Base-by-base conservation (phyloP, 2,329 filamentous ascomycete species). In the Alternaria brassicicola region DNA sequence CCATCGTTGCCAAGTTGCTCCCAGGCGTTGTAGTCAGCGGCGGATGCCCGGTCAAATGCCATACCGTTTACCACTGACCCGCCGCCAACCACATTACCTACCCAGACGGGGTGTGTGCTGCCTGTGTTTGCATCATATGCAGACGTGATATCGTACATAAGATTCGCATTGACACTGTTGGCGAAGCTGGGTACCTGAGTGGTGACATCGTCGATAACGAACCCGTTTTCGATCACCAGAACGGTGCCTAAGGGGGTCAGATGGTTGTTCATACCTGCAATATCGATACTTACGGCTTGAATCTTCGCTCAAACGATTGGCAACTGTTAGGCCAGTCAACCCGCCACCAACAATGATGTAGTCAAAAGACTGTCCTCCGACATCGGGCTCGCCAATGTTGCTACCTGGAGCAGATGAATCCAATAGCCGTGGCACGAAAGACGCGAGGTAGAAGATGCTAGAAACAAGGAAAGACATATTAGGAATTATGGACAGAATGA, bases 1-100 rank as follows among this genome's bases (percentile, higher is more conserved):
- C 85, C 86, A 1, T 63, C 55, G 63, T 88, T 88, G 0, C 86
- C 86, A 9, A 89, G 72, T 28, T 78, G 72, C 45, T 81, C 82
- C 86, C 86, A 89, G 0, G 79, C 80, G 70, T 88, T 82, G 45
- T 79, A 79, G 56, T 78, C 77, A 6, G 62, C 71, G 17, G 68
- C 65, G 31, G 69, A 65, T 12, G 69, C 78, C 6, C 78, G 72
- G 51, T 76, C 75, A 55, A 76, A 78, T 6, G 72, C 64, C 75
- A 80, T 77, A 7, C 75, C 74, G 62, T 80, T 79, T 23, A 79
- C 70, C 1, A 74, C 72, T 17, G 70, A 73, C 10, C 74, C 72
- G 1, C 77, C 78, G 3, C 78, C 77, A 3, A 79, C 69, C 1
- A 74, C 70, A 9, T 69, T 68, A 6, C 63, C 63, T 1, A 70